Evolutionary conservation across 768 basidiomycete species (phyloP).

Genomic region (Neoboletus brunneissimus): DNA sequence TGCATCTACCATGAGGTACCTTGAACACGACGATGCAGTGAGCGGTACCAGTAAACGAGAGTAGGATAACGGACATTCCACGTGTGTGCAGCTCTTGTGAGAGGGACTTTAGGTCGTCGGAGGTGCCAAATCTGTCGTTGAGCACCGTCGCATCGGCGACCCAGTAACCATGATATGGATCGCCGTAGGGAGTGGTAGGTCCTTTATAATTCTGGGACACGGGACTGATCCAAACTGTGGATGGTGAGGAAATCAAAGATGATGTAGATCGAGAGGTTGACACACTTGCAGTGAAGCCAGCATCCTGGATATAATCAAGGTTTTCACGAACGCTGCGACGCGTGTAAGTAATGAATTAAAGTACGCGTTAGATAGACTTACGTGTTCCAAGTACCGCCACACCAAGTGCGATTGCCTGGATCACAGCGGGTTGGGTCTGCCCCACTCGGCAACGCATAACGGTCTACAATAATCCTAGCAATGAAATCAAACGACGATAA

Average conservation of each 20-base stretch:
- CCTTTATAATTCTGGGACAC: slow-evolving; percentile 77
- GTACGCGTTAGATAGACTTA: not conserved
- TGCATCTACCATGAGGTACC: slow-evolving; percentile 83
- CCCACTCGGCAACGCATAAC: slow-evolving; percentile 11
- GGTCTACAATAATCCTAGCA: slow-evolving; percentile 11
- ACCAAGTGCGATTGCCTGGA: slow-evolving; percentile 15
- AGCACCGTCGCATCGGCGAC: slow-evolving; percentile 62
- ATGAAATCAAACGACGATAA: not conserved
- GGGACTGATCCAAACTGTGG: slow-evolving; percentile 78
- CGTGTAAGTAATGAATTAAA: not conserved
- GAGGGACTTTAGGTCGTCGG: slow-evolving; percentile 68
- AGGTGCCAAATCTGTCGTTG: slow-evolving; percentile 69
- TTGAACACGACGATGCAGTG: slow-evolving; percentile 12
- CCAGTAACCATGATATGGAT: slow-evolving; percentile 89
- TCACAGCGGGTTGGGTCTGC: slow-evolving; percentile 8
- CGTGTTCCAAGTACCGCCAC: slow-evolving; percentile 18
- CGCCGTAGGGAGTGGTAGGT: slow-evolving; percentile 67
- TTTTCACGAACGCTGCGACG: slow-evolving; percentile 56
- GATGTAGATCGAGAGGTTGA: not conserved
- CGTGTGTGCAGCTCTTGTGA: slow-evolving; percentile 64
- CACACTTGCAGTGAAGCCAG: slow-evolving; percentile 76
- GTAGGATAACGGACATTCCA: slow-evolving; percentile 51
- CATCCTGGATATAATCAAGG: slow-evolving; percentile 82
- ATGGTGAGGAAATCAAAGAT: not conserved
- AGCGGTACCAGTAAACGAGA: not conserved